Conservation (phyloP, 257 asterid genomes). For the Gentiana straminea region DNA sequence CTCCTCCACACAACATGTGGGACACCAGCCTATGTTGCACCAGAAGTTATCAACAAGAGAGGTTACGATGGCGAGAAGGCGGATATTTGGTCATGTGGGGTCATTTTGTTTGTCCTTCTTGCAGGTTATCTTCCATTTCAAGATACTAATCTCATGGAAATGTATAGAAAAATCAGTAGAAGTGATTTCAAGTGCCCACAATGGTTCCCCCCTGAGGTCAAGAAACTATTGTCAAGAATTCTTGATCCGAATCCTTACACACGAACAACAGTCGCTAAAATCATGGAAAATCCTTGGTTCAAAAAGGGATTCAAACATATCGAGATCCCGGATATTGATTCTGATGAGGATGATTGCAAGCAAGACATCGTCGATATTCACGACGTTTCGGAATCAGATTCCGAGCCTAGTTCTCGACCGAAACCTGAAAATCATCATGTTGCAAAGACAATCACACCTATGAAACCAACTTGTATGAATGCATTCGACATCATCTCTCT, state of each 20-base stretch:
- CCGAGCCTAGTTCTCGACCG: constrained; percentile 16
- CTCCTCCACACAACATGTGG: constrained; percentile 92
- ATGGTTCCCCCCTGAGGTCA: constrained; percentile 76
- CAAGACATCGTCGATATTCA: constrained; percentile 27
- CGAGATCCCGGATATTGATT: constrained; percentile 10
- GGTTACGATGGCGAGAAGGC: constrained; percentile 91
- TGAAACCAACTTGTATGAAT: constrained; percentile 40
- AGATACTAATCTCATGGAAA: constrained; percentile 59
- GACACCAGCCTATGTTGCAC: constrained; percentile 93
- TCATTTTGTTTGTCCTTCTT: constrained; percentile 55
- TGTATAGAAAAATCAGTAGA: constrained; percentile 61
- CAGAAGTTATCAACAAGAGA: constrained; percentile 61
- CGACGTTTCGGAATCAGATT: constrained; percentile 19
- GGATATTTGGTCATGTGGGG: constrained; percentile 94
- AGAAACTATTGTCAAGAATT: constrained; percentile 52
- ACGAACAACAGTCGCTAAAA: constrained; percentile 35
- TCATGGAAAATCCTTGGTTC: constrained; percentile 84
- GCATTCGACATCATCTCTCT: constrained; percentile 85
- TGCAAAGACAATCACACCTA: neutral
- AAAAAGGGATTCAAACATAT: constrained; percentile 46
- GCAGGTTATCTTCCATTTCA: constrained; percentile 90
- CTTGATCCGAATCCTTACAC: constrained; percentile 66
- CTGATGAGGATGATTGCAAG: constrained; percentile 24
- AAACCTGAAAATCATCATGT: constrained; percentile 1
- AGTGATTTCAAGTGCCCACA: constrained; percentile 74